Base-by-base conservation (phyloP, 106 monocot species). In the Platanthera zijinensis region DNA sequence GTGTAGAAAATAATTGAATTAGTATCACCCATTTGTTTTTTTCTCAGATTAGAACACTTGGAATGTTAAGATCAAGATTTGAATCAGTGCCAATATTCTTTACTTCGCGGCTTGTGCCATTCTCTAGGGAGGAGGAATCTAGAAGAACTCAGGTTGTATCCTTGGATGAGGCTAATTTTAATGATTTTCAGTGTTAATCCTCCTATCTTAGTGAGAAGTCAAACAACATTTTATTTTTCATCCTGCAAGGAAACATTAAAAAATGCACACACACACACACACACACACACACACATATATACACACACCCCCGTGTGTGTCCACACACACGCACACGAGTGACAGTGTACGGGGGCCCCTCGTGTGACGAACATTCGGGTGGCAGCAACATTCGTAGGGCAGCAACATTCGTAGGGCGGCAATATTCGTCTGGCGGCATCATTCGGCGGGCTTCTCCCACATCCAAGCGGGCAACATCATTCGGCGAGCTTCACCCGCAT, bases 31-130 rank as follows among this genome's bases (percentile, higher is more conserved):
- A 51, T 21, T 72, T 72, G 21, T 50, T 46, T 21, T 39, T 72
- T 22, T 14, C 59, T 62, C 84, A 96, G 96, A 96, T 96, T 74
- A 82, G 96, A 57, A 96, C 96, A n/a, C 87, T 96, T 52, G 96
- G 93, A 32, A 96, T 96, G 96, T 79, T 96, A 79, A 84, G 93
- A 61, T 93, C 96, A 45, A 87, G 96, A 86, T 96, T 96, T 87
- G 89, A 91, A 39, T 78, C 91, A 68, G 83, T 96, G 57, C 96
- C 96, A 39, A 73, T 71, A 66, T 85, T 84, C 69, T 96, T 93
- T 83, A 85, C 79, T 74, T 78, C 86, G 75, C 67, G 80, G 10
- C 80, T 96, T 54, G 89, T 93, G 54, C 93, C 96, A 73, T 71
- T 14, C 0, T 78, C 81, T 47, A 78, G 79, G 52, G 83, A 81